These are phyloP conservation scores for Cerioporus squamosus DNA, from an alignment of 1,284 basidiomycete species.

Conservation along the genomic window DNA sequence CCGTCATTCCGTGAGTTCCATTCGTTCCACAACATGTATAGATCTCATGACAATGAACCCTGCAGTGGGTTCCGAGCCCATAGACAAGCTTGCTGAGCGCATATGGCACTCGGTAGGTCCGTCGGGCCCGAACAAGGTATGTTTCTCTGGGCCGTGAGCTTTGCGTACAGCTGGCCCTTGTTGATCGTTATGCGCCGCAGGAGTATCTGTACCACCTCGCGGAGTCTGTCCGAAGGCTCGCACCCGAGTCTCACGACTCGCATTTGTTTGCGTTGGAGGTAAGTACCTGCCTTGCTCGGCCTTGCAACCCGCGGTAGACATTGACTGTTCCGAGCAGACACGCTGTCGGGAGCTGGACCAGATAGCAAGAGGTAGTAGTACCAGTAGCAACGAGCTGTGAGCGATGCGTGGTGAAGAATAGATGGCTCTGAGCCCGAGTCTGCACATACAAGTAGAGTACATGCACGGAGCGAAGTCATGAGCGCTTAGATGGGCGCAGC, in stretches of 20 bases:
- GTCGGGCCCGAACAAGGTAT: conserved; percentile 83
- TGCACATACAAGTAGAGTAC: too few species aligned
- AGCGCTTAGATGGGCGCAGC: too few species aligned
- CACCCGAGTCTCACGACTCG: conserved; percentile 75
- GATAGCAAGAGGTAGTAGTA: background rate
- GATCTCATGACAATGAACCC: background rate
- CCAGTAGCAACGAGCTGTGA: background rate
- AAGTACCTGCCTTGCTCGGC: conserved; percentile 23
- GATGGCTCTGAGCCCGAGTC: too few species aligned
- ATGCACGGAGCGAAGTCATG: too few species aligned
- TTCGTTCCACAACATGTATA: background rate
- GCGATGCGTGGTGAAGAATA: background rate
- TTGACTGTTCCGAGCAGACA: conserved; percentile 24
- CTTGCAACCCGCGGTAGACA: too few species aligned
- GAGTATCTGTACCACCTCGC: conserved; percentile 83
- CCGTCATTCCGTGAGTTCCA: conserved; percentile 69
- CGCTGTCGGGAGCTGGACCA: conserved; percentile 36
- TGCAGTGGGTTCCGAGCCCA: conserved; percentile 74
- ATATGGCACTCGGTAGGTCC: conserved; percentile 82
- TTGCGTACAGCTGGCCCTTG: background rate
- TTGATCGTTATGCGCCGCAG: conserved; percentile 36
- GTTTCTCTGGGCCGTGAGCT: background rate
- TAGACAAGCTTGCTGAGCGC: conserved; percentile 65
- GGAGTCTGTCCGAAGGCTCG: conserved; percentile 67
- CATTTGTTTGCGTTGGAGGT: conserved; percentile 81